Conservation (phyloP, 2,329 filamentous ascomycete species). For the Xylaria digitata region DNA sequence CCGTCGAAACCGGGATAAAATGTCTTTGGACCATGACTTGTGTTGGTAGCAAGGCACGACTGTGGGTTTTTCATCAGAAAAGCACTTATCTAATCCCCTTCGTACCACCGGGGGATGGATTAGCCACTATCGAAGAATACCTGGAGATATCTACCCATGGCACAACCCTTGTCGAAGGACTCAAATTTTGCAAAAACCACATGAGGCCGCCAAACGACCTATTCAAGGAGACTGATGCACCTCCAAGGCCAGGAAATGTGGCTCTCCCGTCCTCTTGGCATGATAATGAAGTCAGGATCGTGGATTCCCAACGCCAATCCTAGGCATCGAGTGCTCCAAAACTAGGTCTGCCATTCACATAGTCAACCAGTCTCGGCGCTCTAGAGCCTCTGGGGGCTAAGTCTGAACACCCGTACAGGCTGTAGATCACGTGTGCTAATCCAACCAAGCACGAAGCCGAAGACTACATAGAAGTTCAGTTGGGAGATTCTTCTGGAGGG, state of each 20-base stretch:
- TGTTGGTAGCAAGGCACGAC: conserved; percentile 10
- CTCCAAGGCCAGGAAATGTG: conserved; percentile 15
- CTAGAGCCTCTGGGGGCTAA: neutral
- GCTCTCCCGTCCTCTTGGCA: conserved; percentile 17
- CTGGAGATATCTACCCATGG: conserved; percentile 21
- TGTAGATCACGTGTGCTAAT: no score
- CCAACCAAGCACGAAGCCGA: no score
- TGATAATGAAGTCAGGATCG: conserved; percentile 16
- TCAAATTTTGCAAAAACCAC: conserved; percentile 16
- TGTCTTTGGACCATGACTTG: conserved; percentile 16
- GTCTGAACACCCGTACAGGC: neutral
- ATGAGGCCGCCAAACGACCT: conserved; percentile 3
- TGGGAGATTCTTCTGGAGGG: no score
- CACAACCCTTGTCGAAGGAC: conserved; percentile 6
- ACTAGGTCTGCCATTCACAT: neutral
- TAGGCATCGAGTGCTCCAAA: neutral
- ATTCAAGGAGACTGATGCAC: neutral
- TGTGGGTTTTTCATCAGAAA: conserved; percentile 16
- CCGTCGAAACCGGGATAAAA: neutral
- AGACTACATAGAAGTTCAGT: no score
- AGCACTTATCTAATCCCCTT: conserved; percentile 14
- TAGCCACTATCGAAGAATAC: conserved; percentile 6
- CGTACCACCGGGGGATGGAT: conserved; percentile 3
- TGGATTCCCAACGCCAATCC: conserved; percentile 18
- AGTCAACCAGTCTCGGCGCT: neutral